Conservation (phyloP, 208 protist genomes). For the Leishmania tarentolae region DNA sequence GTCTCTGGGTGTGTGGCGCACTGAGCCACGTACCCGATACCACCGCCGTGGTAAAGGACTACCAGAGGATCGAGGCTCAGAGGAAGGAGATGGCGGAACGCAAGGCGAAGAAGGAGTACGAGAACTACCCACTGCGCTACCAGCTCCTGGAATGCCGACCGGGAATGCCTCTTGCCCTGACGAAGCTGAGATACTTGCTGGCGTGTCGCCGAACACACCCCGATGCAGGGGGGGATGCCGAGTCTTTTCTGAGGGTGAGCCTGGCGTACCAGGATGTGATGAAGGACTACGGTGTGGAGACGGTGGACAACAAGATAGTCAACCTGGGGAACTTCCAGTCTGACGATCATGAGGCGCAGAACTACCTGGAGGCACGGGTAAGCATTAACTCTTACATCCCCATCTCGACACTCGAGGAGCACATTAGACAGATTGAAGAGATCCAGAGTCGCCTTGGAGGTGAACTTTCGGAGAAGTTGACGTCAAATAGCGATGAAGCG, state of each 20-base stretch:
- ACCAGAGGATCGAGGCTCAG: conserved; percentile 59
- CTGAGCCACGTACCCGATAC: conserved; percentile 50
- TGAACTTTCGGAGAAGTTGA: conserved; percentile 61
- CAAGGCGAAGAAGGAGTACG: conserved; percentile 61
- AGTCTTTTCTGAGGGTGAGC: conserved; percentile 74
- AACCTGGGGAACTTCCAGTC: conserved; percentile 86
- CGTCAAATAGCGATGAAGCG: conserved; percentile 69
- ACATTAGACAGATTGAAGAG: conserved; percentile 80
- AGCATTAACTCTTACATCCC: conserved; percentile 80
- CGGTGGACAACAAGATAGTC: conserved; percentile 82
- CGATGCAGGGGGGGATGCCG: conserved; percentile 79
- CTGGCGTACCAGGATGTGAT: conserved; percentile 87
- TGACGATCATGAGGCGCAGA: conserved; percentile 70
- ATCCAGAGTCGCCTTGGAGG: conserved; percentile 67
- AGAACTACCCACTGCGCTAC: conserved; percentile 73
- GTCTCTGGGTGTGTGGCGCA: conserved; percentile 43
- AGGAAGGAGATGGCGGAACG: conserved; percentile 43
- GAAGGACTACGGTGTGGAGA: conserved; percentile 89
- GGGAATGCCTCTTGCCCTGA: conserved; percentile 69
- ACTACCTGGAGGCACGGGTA: conserved; percentile 74
- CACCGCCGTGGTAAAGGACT: conserved; percentile 64
- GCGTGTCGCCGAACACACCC: conserved; percentile 79
- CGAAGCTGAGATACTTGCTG: conserved; percentile 85
- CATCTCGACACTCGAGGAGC: conserved; percentile 80
- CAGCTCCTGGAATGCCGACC: conserved; percentile 78